Base-by-base conservation (phyloP, 1,284 basidiomycete species). In the Phellinidium pouzarii region DNA sequence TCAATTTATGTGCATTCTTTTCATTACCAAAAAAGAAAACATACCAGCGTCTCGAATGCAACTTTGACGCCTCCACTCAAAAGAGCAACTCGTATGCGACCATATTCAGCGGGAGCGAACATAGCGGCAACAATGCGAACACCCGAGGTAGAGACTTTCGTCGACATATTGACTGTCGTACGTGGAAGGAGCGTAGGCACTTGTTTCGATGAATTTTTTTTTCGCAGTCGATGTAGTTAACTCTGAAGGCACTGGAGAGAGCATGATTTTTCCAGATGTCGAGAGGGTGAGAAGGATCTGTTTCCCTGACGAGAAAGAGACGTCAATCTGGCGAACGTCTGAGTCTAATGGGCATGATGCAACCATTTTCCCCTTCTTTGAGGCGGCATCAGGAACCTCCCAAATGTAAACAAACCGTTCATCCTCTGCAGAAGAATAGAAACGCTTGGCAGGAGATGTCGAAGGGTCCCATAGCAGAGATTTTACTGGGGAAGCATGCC, bases 381-480 rank as follows among this genome's bases (percentile, higher is more conserved):
- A 68, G 50, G 68, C 60, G 48, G 61, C 68, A 54, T 65, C 68
- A 25, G 71, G 67, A 55, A 78, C 59, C 61, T 79, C 68, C 87
- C 86, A 82, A 45, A 84, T 61, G 61, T 81, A 85, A n/a, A 90
- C 71, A 42, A 86, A 80, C 19, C 89, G 79, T 66, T 92, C 89
- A 26, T 76, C 77, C 60, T 87, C 81, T 4, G 88, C 87, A 19
- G 78, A 75, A 3, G 87, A 86, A 40, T 87, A 68, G 65, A 92
- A 88, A 25, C 71, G 73, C 25, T 66, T 69, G 8, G 69, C 55
- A 53, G 67, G 63, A 31, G 58, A 60, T 54, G 68, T 61, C n/a
- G 71, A 69, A 17, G 66, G 62, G 55, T 75, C 72, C 80, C 82
- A 84, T 49, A 71, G 68, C 5, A 83, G 59, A 31, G 67, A 65